These are phyloP conservation scores for Rhodamnia rubescens DNA, from an alignment of 345 rosid genomes.

Conservation along the genomic window DNA sequence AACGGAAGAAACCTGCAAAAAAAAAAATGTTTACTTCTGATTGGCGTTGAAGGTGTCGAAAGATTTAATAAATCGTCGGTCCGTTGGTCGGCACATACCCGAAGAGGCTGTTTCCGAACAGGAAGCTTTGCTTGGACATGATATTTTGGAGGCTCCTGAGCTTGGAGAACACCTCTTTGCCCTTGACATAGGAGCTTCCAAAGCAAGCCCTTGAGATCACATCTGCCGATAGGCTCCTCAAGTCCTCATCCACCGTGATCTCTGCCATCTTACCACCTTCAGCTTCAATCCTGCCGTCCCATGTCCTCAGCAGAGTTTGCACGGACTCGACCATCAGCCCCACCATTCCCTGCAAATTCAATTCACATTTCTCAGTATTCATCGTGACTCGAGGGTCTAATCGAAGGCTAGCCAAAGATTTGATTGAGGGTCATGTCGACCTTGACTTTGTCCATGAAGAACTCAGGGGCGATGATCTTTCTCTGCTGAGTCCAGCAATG, in stretches of 20 bases:
- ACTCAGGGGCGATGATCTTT: slow-evolving; percentile 64
- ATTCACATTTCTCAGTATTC: background rate
- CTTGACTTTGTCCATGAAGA: slow-evolving; percentile 70
- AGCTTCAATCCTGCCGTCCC: slow-evolving; percentile 30
- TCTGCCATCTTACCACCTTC: slow-evolving; percentile 18
- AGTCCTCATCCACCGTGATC: slow-evolving; percentile 34
- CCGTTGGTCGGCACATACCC: slow-evolving; percentile 6
- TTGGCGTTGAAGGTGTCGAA: background rate
- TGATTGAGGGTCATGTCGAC: slow-evolving; percentile 11
- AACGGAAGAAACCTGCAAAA: slow-evolving; percentile 22
- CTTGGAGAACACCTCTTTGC: slow-evolving; percentile 46
- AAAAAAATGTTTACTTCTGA: background rate
- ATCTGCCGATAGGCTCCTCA: slow-evolving; percentile 42
- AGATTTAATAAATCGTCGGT: background rate
- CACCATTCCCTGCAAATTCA: slow-evolving; percentile 42
- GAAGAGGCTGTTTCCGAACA: slow-evolving; percentile 15
- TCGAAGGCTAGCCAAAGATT: background rate
- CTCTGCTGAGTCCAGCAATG: slow-evolving; percentile 58
- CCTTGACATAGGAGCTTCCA: slow-evolving; percentile 41
- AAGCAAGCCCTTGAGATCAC: slow-evolving; percentile 59
- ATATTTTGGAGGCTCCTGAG: slow-evolving; percentile 43
- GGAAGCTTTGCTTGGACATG: slow-evolving; percentile 26
- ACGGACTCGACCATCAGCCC: slow-evolving; percentile 48
- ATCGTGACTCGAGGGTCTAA: background rate
- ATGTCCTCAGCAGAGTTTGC: slow-evolving; percentile 31